phyloP scores from a whole-genome alignment of 192 early-diverging fungal genomes.

The Coemansia furcata region DNA sequence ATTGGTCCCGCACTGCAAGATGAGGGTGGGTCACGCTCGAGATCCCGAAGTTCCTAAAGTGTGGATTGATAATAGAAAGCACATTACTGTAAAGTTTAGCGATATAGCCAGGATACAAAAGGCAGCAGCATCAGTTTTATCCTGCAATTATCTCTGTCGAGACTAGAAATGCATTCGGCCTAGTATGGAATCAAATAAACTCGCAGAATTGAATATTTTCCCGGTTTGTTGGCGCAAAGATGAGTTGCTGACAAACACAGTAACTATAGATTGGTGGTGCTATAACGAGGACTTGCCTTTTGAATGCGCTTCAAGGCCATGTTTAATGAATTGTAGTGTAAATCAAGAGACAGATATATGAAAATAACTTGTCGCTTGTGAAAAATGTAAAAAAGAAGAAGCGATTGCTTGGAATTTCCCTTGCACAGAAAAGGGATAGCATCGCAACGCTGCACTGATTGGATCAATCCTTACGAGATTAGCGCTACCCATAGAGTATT shows the following conservation, averaged over 20 bases:
- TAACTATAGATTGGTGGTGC: background rate
- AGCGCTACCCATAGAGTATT: background rate
- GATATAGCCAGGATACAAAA: conserved; percentile 8
- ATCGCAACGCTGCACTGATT: background rate
- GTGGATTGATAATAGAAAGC: background rate
- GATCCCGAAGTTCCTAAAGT: conserved; percentile 85
- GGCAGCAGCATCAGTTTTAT: background rate
- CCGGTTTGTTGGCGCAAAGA: conserved; percentile 2
- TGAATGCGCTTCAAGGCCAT: conserved; percentile 99
- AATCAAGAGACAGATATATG: conserved; percentile 1
- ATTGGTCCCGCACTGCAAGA: conserved; percentile 96
- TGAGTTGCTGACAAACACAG: background rate
- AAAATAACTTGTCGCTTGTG: background rate
- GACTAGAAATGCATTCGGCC: background rate
- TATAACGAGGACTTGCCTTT: conserved; percentile 66
- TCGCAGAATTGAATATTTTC: background rate
- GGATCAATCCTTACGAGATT: background rate
- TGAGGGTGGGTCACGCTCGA: conserved; percentile 95
- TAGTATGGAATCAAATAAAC: conserved; percentile 1
- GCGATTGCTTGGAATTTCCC: background rate
- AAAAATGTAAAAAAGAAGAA: background rate
- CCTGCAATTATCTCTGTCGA: background rate
- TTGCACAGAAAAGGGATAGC: no score
- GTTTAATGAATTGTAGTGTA: conserved; percentile 13
- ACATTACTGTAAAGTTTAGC: background rate